These are phyloP conservation scores for Penicillium sp. DNA, from an alignment of 2,329 filamentous ascomycete species.

Conservation along the genomic window DNA sequence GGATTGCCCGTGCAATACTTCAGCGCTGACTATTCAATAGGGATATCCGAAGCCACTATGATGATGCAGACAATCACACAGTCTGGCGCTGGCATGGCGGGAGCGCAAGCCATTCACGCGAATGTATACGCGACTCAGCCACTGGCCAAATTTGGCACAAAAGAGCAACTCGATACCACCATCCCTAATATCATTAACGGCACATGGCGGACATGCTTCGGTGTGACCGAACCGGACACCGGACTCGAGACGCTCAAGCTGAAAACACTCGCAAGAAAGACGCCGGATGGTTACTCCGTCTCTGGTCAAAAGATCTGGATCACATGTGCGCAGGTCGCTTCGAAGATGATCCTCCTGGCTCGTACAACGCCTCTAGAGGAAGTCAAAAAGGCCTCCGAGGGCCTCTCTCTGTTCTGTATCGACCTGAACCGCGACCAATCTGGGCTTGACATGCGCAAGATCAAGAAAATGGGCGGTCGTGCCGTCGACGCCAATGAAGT, in stretches of 20 bases:
- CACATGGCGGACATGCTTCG: constrained; percentile 71
- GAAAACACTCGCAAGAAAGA: constrained; percentile 61
- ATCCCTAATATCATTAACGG: constrained; percentile 71
- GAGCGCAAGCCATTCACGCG: constrained; percentile 58
- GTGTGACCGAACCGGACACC: constrained; percentile 56
- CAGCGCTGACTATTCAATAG: no score
- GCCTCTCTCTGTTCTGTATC: constrained; percentile 76
- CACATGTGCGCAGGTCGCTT: constrained; percentile 75
- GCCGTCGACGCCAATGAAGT: constrained; percentile 84
- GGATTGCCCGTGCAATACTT: no score
- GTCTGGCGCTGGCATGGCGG: constrained; percentile 71
- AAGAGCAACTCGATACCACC: constrained; percentile 60
- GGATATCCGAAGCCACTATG: constrained; percentile 76
- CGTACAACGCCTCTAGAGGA: constrained; percentile 69
- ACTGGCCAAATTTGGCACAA: constrained; percentile 68
- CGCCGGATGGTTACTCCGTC: constrained; percentile 62
- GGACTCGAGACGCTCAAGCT: constrained; percentile 70
- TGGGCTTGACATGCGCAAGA: constrained; percentile 65
- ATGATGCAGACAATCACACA: constrained; percentile 83
- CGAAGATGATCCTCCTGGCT: constrained; percentile 78
- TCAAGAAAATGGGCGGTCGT: constrained; percentile 81
- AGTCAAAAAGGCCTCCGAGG: constrained; percentile 67
- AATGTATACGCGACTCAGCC: constrained; percentile 63
- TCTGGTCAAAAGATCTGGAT: constrained; percentile 88
- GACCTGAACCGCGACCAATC: constrained; percentile 63